phyloP scores from a whole-genome alignment of 306 rosid genomes.

The Astragalus glycyphyllos region DNA sequence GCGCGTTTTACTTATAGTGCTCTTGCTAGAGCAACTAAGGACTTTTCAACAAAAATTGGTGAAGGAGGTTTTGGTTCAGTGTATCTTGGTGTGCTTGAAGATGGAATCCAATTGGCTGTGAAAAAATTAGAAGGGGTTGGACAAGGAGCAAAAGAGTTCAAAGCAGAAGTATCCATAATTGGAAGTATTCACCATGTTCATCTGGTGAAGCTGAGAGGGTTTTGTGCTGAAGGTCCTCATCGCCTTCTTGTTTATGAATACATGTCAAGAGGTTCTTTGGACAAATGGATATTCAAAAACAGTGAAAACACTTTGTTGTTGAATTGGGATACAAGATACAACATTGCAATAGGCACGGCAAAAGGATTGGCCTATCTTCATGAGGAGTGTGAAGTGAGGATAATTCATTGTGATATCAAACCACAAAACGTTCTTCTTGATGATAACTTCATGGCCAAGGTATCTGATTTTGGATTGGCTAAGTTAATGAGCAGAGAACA shows the following conservation, averaged over 20 bases:
- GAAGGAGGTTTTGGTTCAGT: constrained; percentile 96
- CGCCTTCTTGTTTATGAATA: constrained; percentile 78
- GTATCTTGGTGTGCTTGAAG: constrained; percentile 75
- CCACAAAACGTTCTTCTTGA: constrained; percentile 93
- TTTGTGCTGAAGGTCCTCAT: constrained; percentile 71
- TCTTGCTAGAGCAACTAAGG: constrained; percentile 72
- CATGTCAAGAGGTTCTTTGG: constrained; percentile 76
- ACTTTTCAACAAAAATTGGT: constrained; percentile 79
- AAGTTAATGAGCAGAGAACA: constrained; percentile 88
- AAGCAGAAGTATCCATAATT: constrained; percentile 90
- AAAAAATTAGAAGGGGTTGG: constrained; percentile 89
- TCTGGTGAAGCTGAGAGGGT: constrained; percentile 68
- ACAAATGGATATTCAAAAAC: constrained; percentile 79
- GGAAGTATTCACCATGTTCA: constrained; percentile 92
- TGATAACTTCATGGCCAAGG: constrained; percentile 71
- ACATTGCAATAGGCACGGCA: constrained; percentile 89
- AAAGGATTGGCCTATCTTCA: constrained; percentile 90
- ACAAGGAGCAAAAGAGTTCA: constrained; percentile 87
- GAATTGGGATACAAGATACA: constrained; percentile 82
- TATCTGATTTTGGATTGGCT: constrained; percentile 89
- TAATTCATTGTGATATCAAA: constrained; percentile 85
- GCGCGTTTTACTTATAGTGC: constrained; percentile 68
- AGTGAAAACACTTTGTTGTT: constrained; percentile 56
- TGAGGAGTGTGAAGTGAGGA: constrained; percentile 89
- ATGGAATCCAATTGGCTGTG: constrained; percentile 85